A percentile compares a stretch with the other conserved stretches of the same genome.
Evolutionary conservation across 2,329 filamentous ascomycete species (phyloP).

Genomic region (Scopulariopsis brevicaulis): DNA sequence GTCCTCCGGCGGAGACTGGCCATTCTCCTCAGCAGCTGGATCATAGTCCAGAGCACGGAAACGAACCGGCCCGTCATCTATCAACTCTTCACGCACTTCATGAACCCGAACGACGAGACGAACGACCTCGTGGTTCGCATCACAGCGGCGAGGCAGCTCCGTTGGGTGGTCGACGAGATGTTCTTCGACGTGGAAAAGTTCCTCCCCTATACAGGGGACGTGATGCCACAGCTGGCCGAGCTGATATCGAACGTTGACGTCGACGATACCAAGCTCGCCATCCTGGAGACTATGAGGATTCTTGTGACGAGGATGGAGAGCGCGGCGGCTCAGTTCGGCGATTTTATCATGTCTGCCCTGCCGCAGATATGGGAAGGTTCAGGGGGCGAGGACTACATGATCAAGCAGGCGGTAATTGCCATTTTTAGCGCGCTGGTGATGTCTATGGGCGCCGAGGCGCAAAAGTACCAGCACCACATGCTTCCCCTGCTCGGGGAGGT

Average conservation of each 20-base stretch:
- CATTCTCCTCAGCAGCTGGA: constrained; percentile 84
- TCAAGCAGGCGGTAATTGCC: constrained; percentile 87
- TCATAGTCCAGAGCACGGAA: constrained; percentile 62
- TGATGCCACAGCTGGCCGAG: constrained; percentile 61
- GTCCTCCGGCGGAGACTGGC: constrained; percentile 79
- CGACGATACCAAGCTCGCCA: constrained; percentile 80
- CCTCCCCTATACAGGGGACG: constrained; percentile 62
- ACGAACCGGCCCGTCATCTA: constrained; percentile 66
- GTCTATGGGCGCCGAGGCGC: constrained; percentile 69
- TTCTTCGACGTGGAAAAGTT: constrained; percentile 68
- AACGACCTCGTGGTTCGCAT: constrained; percentile 91
- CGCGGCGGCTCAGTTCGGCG: constrained; percentile 55
- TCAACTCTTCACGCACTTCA: constrained; percentile 77
- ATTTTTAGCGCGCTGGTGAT: constrained; percentile 77
- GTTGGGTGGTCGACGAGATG: constrained; percentile 71
- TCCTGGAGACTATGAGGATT: constrained; percentile 76
- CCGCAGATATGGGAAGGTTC: constrained; percentile 78
- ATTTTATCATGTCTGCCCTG: constrained; percentile 70
- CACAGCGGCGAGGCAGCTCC: constrained; percentile 78
- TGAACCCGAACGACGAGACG: constrained; percentile 62
- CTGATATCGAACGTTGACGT: constrained; percentile 71
- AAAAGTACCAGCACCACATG: constrained; percentile 68
- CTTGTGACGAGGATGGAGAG: constrained; percentile 74
- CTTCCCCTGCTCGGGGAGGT: constrained; percentile 74
- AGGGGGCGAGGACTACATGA: constrained; percentile 70